Percentiles rank a stretch among this genome's conserved stretches.
These are phyloP conservation scores for Yamadazyma olivae DNA, from an alignment of 805 yeast genomes.

Conservation along the genomic window DNA sequence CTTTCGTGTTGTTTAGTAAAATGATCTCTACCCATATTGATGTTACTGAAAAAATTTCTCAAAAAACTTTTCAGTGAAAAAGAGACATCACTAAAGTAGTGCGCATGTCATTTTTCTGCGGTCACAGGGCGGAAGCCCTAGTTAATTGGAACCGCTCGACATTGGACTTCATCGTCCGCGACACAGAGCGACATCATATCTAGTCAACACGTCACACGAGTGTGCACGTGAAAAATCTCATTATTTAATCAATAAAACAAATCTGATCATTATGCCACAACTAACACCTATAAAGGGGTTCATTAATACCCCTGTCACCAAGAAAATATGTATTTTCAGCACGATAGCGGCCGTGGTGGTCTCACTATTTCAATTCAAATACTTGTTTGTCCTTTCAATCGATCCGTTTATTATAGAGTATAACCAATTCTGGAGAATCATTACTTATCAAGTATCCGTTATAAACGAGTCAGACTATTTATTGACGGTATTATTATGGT, in stretches of 20 bases:
- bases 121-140: too few species aligned
- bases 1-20: slow-evolving; percentile 93
- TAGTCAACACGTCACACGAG: too few species aligned
- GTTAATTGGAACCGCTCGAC: too few species aligned
- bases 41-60: slow-evolving; percentile 4
- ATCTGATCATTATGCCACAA: slow-evolving; percentile 12
- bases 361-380: slow-evolving; percentile 45
- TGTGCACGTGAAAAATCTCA: too few species aligned
- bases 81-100: too few species aligned
- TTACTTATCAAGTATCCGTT: slow-evolving; percentile 49
- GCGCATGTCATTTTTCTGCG: too few species aligned
- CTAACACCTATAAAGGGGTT: slow-evolving; percentile 42
- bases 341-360: slow-evolving; percentile 37
- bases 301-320: slow-evolving; percentile 43
- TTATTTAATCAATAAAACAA: too few species aligned
- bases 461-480: slow-evolving; percentile 59
- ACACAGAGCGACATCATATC: too few species aligned
- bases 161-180: too few species aligned
- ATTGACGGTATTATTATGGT: slow-evolving; percentile 42
- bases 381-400: slow-evolving; percentile 38
- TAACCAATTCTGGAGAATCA: slow-evolving; percentile 55
- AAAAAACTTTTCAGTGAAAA: slow-evolving; percentile 7
- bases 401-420: slow-evolving; percentile 56
- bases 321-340: slow-evolving; percentile 28
- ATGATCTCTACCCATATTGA: slow-evolving; percentile 93